Conservation (phyloP, 495 filamentous ascomycete genomes). For the Xylaria cubensis region DNA sequence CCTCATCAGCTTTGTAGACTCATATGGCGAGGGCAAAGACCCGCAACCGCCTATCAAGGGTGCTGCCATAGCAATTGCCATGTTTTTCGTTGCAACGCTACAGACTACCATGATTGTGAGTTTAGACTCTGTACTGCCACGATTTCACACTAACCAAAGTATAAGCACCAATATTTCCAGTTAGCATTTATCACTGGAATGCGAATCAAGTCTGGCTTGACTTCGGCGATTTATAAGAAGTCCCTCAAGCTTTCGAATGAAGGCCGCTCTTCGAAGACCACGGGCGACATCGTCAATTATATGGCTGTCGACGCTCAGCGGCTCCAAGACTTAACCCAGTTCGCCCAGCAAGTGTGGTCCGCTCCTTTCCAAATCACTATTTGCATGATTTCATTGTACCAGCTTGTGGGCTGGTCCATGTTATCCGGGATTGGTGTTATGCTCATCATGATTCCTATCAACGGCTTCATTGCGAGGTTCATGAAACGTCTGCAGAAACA, state of each 20-base stretch:
- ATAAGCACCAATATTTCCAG: slow-evolving; percentile 95
- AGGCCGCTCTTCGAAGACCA: slow-evolving; percentile 86
- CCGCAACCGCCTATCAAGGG: slow-evolving; percentile 84
- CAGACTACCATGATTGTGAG: slow-evolving; percentile 71
- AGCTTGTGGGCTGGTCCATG: slow-evolving; percentile 92
- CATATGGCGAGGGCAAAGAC: slow-evolving; percentile 64
- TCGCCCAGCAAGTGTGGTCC: slow-evolving; percentile 92
- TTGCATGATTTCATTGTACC: slow-evolving; percentile 94
- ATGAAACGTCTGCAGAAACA: slow-evolving; percentile 95
- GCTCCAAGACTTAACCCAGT: slow-evolving; percentile 93
- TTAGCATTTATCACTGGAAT: slow-evolving; percentile 93
- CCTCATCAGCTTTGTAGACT: slow-evolving; percentile 85
- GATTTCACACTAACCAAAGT: slow-evolving; percentile 43
- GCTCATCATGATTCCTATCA: slow-evolving; percentile 97
- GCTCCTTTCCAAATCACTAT: slow-evolving; percentile 95
- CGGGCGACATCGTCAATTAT: slow-evolving; percentile 98
- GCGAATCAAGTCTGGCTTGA: slow-evolving; percentile 89
- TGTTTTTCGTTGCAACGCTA: slow-evolving; percentile 86
- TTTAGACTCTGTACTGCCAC: not conserved
- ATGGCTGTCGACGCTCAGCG: slow-evolving; percentile 98
- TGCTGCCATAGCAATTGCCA: slow-evolving; percentile 84
- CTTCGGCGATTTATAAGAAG: slow-evolving; percentile 91
- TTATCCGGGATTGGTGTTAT: slow-evolving; percentile 95
- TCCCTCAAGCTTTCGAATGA: slow-evolving; percentile 90
- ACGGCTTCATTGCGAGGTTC: slow-evolving; percentile 87